Base-by-base conservation (phyloP, 108 stramenopile species). In the Conticribra guillardii region DNA sequence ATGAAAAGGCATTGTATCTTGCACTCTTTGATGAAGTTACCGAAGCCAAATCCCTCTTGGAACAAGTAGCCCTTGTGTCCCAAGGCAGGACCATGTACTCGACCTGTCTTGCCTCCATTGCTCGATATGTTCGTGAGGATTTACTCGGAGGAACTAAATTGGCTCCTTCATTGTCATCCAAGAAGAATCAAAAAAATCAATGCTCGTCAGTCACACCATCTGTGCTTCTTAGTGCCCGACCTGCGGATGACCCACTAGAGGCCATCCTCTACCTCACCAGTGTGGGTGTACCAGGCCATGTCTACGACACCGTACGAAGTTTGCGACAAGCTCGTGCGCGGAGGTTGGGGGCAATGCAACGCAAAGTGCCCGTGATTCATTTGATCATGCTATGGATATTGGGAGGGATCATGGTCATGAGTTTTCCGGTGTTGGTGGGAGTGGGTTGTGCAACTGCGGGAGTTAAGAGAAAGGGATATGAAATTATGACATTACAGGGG, bases 11-110 rank as follows among this genome's bases (percentile, higher is more conserved):
- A n/a, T 60, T 82, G 0, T 95, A 95, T 64, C 66, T 85, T n/a
- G 85, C 89, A 4, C 79, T 95, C 19, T 95, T 89, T 60, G 82
- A 91, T 33, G 93, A 95, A 74, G 93, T 95, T 14, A 86, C 93
- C 3, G 88, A 82, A 58, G 88, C 93, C 9, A 95, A 95, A 67
- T 86, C 83, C 1, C 70, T 95, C 0, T 61, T 95, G 57, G 93
- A 95, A 75, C 93, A 95, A 68, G 86, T 92, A 23, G 87, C 88
- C 3, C 84, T 95, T 52, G 90, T 95, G n/a, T 89, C 84, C 24
- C 89, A 86, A 56, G 93, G 93, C 9, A 82, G 93, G 4, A 51
- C 72, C 9, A 84, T 95, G 64, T 95, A 95, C 67, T 37, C 58
- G n/a, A 79, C 73, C 17, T 83, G 88, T 49, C 71, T 95, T 34